A percentile compares a stretch with the other conserved stretches of the same genome.
These are phyloP conservation scores for Ilex asprella DNA, from an alignment of 257 asterid species.

Conservation along the genomic window DNA sequence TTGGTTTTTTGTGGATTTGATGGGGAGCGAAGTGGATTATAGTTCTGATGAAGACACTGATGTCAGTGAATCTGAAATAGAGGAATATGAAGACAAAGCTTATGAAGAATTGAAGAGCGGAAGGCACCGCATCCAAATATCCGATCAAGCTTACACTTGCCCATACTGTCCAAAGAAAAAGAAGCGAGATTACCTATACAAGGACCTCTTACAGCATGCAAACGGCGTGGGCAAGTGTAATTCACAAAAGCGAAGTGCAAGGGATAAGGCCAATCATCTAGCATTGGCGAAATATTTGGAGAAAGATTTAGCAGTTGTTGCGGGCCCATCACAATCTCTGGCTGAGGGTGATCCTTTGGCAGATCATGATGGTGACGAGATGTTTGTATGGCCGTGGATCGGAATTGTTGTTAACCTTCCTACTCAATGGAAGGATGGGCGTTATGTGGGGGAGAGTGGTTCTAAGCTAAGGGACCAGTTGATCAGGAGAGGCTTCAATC, in stretches of 20 bases:
- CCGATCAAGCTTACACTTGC: conserved; percentile 53
- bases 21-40: too few species aligned
- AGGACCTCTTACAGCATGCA: too few species aligned
- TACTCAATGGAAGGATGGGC: conserved; percentile 48
- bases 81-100: not conserved
- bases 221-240: conserved; percentile 32
- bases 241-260: conserved; percentile 46
- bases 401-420: conserved; percentile 67
- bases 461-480: conserved; percentile 61
- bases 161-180: conserved; percentile 67
- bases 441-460: conserved; percentile 72
- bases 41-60: too few species aligned
- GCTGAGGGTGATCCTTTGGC: conserved; percentile 28
- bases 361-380: conserved; percentile 54
- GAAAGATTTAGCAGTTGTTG: conserved; percentile 13
- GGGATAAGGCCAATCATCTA: conserved; percentile 65
- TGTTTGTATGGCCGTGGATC: conserved; percentile 97
- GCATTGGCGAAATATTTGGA: conserved; percentile 63
- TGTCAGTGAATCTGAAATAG: too few species aligned
- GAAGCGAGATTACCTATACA: conserved; percentile 34
- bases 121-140: conserved; percentile 39
- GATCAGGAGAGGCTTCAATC: conserved; percentile 53
- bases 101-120: conserved; percentile 52
- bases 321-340: too few species aligned
- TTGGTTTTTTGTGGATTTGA: too few species aligned